phyloP scores from a whole-genome alignment of 257 asterid species.

The Capsicum pubescens region DNA sequence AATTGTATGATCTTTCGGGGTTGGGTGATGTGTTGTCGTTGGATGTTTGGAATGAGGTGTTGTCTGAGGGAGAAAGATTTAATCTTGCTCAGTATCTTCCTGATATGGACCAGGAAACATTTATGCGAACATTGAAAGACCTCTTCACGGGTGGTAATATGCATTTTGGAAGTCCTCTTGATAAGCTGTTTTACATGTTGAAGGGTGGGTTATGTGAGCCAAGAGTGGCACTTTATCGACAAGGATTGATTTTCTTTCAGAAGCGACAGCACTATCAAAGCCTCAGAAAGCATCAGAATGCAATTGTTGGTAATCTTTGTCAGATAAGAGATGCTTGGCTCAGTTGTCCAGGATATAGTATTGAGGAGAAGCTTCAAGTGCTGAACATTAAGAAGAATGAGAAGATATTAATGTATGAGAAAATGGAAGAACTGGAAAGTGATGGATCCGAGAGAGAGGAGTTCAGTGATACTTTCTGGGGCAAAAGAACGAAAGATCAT shows the following conservation, averaged over 20 bases:
- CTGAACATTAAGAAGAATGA: constrained; percentile 87
- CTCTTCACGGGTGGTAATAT: constrained; percentile 74
- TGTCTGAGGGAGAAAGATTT: constrained; percentile 87
- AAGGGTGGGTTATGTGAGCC: constrained; percentile 98
- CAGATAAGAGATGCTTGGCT: constrained; percentile 96
- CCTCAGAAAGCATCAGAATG: constrained; percentile 76
- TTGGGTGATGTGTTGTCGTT: constrained; percentile 76
- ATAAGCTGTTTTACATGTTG: constrained; percentile 75
- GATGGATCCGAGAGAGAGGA: constrained; percentile 87
- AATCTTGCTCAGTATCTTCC: constrained; percentile 82
- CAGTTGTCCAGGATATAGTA: constrained; percentile 84
- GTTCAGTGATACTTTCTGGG: constrained; percentile 75
- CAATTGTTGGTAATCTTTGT: constrained; percentile 75
- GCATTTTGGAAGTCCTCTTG: constrained; percentile 87
- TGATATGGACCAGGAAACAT: constrained; percentile 94
- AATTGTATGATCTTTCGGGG: constrained; percentile 86
- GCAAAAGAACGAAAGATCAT: constrained; percentile 68
- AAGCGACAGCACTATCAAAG: constrained; percentile 81
- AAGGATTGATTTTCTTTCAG: constrained; percentile 84
- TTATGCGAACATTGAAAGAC: constrained; percentile 73
- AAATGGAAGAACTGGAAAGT: constrained; percentile 78
- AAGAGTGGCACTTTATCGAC: constrained; percentile 94
- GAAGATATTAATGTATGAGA: constrained; percentile 93
- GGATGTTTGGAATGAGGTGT: constrained; percentile 94
- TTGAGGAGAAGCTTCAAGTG: constrained; percentile 95